These are phyloP conservation scores for Vitis rupestris DNA, from an alignment of 164 flowering plant species.

Conservation along the genomic window DNA sequence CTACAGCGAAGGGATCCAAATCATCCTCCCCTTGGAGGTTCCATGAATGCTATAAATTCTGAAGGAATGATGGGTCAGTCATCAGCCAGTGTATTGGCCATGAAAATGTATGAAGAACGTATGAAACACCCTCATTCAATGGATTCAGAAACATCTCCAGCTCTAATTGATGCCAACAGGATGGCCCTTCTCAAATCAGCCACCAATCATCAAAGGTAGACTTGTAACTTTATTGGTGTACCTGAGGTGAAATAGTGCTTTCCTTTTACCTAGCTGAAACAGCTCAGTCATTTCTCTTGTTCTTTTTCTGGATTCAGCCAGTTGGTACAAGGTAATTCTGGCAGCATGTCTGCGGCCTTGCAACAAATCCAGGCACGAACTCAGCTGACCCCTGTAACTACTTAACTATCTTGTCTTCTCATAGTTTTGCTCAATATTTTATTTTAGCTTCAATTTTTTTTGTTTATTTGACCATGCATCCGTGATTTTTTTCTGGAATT, in stretches of 20 bases:
- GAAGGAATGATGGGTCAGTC: conserved; percentile 78
- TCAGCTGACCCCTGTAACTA: conserved; percentile 54
- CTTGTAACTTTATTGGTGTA: not conserved
- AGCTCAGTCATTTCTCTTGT: conserved; percentile 14
- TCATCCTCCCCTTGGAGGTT: conserved; percentile 60
- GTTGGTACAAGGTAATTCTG: conserved; percentile 71
- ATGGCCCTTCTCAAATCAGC: conserved; percentile 82
- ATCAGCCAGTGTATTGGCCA: conserved; percentile 70
- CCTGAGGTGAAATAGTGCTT: not conserved
- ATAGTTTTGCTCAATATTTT: not conserved
- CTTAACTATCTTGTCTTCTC: conserved; percentile 8
- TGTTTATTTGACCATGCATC: not conserved
- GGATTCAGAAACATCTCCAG: conserved; percentile 69
- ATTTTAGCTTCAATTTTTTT: not conserved
- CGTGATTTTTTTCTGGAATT: conserved; percentile 9
- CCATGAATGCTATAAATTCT: conserved; percentile 54
- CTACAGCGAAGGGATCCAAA: conserved; percentile 67
- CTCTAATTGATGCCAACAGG: conserved; percentile 71
- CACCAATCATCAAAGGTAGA: conserved; percentile 69
- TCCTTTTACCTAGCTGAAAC: conserved; percentile 3
- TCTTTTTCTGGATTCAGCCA: conserved; percentile 60
- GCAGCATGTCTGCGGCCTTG: conserved; percentile 66
- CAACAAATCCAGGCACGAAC: conserved; percentile 81
- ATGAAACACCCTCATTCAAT: conserved; percentile 70
- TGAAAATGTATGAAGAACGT: conserved; percentile 77